Evolutionary conservation across 495 filamentous ascomycete genomes (phyloP).

Genomic region (Podospora fimiseda): DNA sequence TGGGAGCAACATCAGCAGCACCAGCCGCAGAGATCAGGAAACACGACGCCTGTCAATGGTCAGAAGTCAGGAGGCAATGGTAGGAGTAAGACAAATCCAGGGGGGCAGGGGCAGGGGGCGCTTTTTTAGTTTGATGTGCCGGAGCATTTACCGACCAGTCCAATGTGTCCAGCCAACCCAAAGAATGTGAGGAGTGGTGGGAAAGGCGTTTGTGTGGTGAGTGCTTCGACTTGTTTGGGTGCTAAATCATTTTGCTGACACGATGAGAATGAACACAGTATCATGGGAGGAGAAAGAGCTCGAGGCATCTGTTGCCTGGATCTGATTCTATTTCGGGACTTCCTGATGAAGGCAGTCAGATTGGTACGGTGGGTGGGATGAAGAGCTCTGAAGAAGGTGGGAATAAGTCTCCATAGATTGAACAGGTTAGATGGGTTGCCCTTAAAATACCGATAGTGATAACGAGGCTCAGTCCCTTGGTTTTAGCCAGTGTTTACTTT

Average conservation of each 20-base stretch:
- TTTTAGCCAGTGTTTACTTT: neutral
- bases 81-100: neutral
- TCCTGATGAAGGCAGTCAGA: neutral
- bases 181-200: constrained; percentile 48
- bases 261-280: constrained; percentile 11
- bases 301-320: neutral
- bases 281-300: constrained; percentile 11
- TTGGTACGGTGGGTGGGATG: neutral
- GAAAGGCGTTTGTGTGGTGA: constrained; percentile 49
- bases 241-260: no score
- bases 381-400: neutral
- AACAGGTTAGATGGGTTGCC: neutral
- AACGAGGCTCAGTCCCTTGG: no score
- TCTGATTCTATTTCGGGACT: neutral
- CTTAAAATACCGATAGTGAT: no score
- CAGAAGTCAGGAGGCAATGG: neutral
- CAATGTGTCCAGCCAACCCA: constrained; percentile 55
- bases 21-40: neutral
- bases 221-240: no score
- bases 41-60: neutral
- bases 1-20: neutral
- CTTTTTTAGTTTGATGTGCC: constrained; percentile 51
- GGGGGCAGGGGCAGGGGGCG: neutral
- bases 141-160: constrained; percentile 59
- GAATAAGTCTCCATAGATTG: neutral